phyloP scores from a whole-genome alignment of 1,284 basidiomycete species.

The Rhodofomes roseus region DNA sequence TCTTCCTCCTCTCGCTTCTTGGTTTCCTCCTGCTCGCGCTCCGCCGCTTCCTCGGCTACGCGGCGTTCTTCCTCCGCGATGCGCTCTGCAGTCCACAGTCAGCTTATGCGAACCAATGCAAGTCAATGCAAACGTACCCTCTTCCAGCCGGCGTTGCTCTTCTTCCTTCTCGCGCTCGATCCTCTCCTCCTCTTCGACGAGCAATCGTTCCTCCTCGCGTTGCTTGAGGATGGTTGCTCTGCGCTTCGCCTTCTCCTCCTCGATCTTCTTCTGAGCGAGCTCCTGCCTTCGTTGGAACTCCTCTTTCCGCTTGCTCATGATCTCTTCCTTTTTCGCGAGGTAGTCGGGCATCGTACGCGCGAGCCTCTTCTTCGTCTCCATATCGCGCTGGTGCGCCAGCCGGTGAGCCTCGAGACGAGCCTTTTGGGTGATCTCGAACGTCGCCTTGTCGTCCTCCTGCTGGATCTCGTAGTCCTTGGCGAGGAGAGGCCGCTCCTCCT shows the following conservation, averaged over 20 bases:
- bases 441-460: slow-evolving; percentile 70
- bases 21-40: slow-evolving; percentile 45
- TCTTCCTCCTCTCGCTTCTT: slow-evolving; percentile 63
- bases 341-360: slow-evolving; percentile 79
- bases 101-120: neutral
- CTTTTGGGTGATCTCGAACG: slow-evolving; percentile 66
- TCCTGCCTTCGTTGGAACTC: slow-evolving; percentile 68
- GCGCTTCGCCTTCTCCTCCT: slow-evolving; percentile 83
- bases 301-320: slow-evolving; percentile 65
- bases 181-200: slow-evolving; percentile 47
- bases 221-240: slow-evolving; percentile 49
- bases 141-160: slow-evolving; percentile 44
- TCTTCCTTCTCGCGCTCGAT: slow-evolving; percentile 44
- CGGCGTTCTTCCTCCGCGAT: slow-evolving; percentile 50
- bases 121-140: slow-evolving; percentile 39
- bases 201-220: slow-evolving; percentile 55
- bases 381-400: slow-evolving; percentile 63
- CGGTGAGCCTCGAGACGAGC: slow-evolving; percentile 60
- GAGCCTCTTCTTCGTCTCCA: slow-evolving; percentile 80
- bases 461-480: slow-evolving; percentile 87
- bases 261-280: slow-evolving; percentile 69
- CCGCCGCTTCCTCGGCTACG: slow-evolving; percentile 50
- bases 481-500: slow-evolving; percentile 89
- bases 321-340: slow-evolving; percentile 49
- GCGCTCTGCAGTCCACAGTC: slow-evolving; percentile 37